Conservation (phyloP, 345 rosid genomes). For the Arabidopsis thaliana region DNA sequence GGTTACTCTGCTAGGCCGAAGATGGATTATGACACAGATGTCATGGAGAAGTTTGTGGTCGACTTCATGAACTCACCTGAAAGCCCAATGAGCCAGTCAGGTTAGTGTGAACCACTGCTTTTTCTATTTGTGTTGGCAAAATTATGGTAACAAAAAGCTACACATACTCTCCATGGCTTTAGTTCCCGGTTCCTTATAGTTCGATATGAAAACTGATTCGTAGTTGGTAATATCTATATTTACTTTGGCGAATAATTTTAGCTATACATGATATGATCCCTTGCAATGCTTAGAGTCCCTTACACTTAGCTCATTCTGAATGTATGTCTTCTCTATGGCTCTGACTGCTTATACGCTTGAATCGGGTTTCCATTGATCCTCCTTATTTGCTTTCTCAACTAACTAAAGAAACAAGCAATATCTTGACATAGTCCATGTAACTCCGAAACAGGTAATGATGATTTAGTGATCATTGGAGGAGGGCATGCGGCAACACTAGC, state of each 20-base stretch:
- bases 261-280: not conserved
- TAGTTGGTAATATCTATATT: not conserved
- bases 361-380: not conserved
- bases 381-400: not conserved
- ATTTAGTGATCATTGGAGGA: constrained; percentile 75
- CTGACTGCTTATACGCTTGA: constrained; percentile 2
- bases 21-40: constrained; percentile 81
- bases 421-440: constrained; percentile 28
- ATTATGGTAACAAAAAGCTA: not conserved
- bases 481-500: constrained; percentile 85
- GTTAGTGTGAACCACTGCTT: constrained; percentile 38
- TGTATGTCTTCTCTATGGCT: not conserved
- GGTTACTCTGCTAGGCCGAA: constrained; percentile 82
- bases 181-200: not conserved
- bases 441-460: constrained; percentile 58
- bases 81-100: constrained; percentile 66
- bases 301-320: not conserved
- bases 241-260: not conserved
- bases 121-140: constrained; percentile 1
- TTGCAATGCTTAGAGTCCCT: not conserved
- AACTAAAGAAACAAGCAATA: not conserved
- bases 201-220: not conserved
- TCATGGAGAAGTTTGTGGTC: constrained; percentile 85
- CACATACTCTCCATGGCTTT: not conserved
- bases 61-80: constrained; percentile 78